These are phyloP conservation scores for Fusarium fujikuroi DNA, from an alignment of 2,329 filamentous ascomycete species.

Conservation along the genomic window DNA sequence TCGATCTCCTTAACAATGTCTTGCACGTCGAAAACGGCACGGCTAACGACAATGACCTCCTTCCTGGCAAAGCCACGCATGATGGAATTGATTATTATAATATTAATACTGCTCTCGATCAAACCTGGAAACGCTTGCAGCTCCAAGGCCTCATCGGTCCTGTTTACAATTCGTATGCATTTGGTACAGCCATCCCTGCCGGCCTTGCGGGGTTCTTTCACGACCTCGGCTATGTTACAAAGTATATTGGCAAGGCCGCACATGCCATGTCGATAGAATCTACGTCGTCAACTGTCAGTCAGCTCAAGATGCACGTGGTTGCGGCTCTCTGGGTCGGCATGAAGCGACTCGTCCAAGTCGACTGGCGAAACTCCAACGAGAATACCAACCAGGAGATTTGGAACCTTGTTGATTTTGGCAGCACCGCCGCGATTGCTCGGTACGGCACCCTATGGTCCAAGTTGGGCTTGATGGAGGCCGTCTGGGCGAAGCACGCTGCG, in stretches of 20 bases:
- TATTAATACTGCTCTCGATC: neutral
- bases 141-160: neutral
- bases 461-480: neutral
- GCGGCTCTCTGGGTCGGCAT: neutral
- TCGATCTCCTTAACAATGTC: neutral
- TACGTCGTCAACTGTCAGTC: neutral
- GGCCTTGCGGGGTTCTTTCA: neutral
- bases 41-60: no score
- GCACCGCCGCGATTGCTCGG: neutral
- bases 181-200: neutral
- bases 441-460: neutral
- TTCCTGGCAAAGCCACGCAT: neutral
- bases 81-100: neutral
- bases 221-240: neutral
- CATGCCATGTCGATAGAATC: neutral
- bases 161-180: neutral
- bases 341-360: neutral
- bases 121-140: neutral
- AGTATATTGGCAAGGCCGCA: neutral
- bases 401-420: neutral
- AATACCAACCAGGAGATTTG: neutral
- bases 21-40: neutral
- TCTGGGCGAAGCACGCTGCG: neutral
- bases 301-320: neutral
- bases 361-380: neutral